Conservation (phyloP, 2,329 filamentous ascomycete species). For the Botrytis byssoidea region DNA sequence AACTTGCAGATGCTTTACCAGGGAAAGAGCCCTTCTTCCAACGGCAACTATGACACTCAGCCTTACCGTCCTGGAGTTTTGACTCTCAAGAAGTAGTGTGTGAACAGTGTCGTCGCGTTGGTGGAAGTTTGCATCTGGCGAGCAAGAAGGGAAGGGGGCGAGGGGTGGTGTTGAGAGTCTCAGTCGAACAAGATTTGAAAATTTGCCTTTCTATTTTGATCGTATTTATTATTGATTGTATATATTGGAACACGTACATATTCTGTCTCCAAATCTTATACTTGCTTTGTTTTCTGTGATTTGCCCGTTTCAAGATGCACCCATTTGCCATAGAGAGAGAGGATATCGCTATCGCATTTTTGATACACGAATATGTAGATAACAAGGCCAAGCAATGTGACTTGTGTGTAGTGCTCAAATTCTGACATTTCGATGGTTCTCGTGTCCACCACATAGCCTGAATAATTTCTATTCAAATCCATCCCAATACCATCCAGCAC, state of each 20-base stretch:
- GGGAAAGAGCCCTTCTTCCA: neutral
- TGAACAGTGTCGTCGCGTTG: neutral
- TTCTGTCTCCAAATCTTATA: neutral
- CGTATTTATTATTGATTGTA: neutral
- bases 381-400: neutral
- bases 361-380: neutral
- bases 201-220: neutral
- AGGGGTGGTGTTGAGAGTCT: neutral
- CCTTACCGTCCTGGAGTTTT: neutral
- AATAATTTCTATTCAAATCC: neutral
- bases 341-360: neutral
- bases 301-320: neutral
- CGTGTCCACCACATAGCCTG: neutral
- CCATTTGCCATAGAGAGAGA: neutral
- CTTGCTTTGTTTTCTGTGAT: neutral
- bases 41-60: neutral
- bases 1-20: neutral
- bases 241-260: neutral
- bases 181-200: neutral
- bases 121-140: neutral
- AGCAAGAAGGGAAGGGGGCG: neutral
- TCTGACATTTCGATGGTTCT: neutral
- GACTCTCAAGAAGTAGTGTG: neutral
- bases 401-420: neutral
- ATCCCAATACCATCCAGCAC: neutral